Evolutionary conservation across 176 grass and related monocot species (phyloP).

Genomic region (Oryza meridionalis): DNA sequence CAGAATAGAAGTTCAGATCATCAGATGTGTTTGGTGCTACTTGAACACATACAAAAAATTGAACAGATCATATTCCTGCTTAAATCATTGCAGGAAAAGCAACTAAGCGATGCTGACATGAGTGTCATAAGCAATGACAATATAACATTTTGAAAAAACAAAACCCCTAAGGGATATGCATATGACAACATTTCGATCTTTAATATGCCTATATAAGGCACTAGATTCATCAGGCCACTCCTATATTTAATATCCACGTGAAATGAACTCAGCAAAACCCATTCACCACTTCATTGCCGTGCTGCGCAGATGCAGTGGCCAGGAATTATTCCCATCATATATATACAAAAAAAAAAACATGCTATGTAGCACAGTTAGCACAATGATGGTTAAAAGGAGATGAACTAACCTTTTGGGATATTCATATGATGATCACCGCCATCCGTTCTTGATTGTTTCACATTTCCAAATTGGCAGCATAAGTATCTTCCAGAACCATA

Average conservation of each 20-base stretch:
- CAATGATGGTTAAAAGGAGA: conserved; percentile 23
- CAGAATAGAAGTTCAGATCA: background rate
- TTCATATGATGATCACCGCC: conserved; percentile 58
- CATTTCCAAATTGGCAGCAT: conserved; percentile 80
- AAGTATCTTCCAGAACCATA: conserved; percentile 91
- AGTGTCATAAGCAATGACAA: background rate
- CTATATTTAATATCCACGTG: conserved; percentile 7
- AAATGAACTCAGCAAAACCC: conserved; percentile 18
- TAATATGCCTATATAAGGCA: background rate
- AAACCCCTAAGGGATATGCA: background rate
- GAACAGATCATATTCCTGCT: background rate
- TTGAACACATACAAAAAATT: conserved; percentile 1
- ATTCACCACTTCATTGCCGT: background rate
- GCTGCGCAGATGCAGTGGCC: background rate
- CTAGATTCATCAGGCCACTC: background rate
- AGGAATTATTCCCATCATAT: background rate
- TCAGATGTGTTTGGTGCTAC: conserved; percentile 3
- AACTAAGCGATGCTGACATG: background rate
- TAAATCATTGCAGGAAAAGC: conserved; percentile 11
- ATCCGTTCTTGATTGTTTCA: conserved; percentile 60
- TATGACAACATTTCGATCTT: background rate
- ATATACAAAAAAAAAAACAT: background rate
- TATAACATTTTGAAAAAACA: background rate
- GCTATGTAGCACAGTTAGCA: background rate
- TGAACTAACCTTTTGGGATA: conserved; percentile 76